Conservation (phyloP, 345 rosid genomes). For the Garcia nutans region DNA sequence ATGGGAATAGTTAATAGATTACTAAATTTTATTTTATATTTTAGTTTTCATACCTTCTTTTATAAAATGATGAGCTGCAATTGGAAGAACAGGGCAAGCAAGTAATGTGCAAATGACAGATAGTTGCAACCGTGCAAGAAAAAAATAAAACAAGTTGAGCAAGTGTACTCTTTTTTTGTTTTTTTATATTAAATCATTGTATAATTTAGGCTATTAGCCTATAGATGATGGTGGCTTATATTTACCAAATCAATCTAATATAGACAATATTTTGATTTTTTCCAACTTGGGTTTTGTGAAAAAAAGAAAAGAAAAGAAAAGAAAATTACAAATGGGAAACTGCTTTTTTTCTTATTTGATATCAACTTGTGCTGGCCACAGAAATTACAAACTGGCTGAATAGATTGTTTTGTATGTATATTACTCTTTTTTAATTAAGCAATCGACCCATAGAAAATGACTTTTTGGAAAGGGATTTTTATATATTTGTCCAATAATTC, state of each 20-base stretch:
- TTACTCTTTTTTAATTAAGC: not conserved
- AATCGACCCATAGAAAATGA: not conserved
- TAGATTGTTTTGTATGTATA: not conserved
- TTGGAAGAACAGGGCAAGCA: not conserved
- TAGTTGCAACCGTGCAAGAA: not conserved
- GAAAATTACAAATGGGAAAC: conserved; percentile 14
- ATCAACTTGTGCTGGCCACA: not conserved
- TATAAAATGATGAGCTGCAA: not conserved
- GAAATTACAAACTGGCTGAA: not conserved
- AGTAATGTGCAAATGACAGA: not conserved
- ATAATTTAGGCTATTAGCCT: too few relatives aligned
- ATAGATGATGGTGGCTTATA: too few relatives aligned
- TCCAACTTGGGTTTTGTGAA: conserved; percentile 8
- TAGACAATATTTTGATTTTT: not conserved
- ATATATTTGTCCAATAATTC: not conserved
- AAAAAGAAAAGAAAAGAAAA: too few relatives aligned
- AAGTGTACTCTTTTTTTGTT: conserved; percentile 7
- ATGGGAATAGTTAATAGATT: too few relatives aligned
- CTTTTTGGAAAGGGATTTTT: not conserved
- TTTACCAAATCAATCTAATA: not conserved
- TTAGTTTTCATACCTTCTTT: not conserved
- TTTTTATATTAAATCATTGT: not conserved
- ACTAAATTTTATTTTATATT: too few relatives aligned
- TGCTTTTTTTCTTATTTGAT: not conserved
- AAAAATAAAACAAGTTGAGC: conserved; percentile 18